phyloP scores from a whole-genome alignment of 768 basidiomycete species.

The Rhizopogon vesiculosus region DNA sequence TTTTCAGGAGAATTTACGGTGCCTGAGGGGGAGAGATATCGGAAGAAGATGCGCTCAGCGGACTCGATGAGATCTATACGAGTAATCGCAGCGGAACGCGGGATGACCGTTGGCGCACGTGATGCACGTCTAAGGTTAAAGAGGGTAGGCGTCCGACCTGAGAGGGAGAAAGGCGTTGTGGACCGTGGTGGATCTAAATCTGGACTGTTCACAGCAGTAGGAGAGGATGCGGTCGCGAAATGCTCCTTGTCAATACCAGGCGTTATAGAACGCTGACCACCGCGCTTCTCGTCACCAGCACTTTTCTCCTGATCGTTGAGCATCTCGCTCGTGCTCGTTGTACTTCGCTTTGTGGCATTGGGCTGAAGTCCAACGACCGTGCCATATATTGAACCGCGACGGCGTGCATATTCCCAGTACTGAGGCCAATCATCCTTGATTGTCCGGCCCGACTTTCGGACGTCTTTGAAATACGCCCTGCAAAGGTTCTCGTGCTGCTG shows the following conservation, averaged over 20 bases:
- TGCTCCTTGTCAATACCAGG: slow-evolving; percentile 28
- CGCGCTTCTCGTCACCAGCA: slow-evolving; percentile 40
- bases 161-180: slow-evolving; percentile 75
- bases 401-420: slow-evolving; percentile 91
- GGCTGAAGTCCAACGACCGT: slow-evolving; percentile 77
- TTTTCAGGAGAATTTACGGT: slow-evolving; percentile 78
- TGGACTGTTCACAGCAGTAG: slow-evolving; percentile 32
- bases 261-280: slow-evolving; percentile 49
- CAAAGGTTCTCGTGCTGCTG: slow-evolving; percentile 99
- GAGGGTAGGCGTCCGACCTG: slow-evolving; percentile 69
- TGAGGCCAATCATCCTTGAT: slow-evolving; percentile 99
- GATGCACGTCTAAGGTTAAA: slow-evolving; percentile 76
- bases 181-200: slow-evolving; percentile 55
- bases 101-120: slow-evolving; percentile 91
- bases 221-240: slow-evolving; percentile 43
- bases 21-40: slow-evolving; percentile 84
- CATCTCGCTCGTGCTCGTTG: slow-evolving; percentile 73
- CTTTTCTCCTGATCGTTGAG: slow-evolving; percentile 67
- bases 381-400: slow-evolving; percentile 90
- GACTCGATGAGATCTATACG: slow-evolving; percentile 87
- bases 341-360: slow-evolving; percentile 67
- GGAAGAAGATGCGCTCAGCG: slow-evolving; percentile 93
- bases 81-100: slow-evolving; percentile 85
- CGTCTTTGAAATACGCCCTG: slow-evolving; percentile 98
- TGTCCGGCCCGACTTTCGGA: slow-evolving; percentile 88